Evolutionary conservation across 768 basidiomycete genomes (phyloP), one percentile per base, ranked within the genome.

Genomic region (Rhodotorula babjevae): DNA sequence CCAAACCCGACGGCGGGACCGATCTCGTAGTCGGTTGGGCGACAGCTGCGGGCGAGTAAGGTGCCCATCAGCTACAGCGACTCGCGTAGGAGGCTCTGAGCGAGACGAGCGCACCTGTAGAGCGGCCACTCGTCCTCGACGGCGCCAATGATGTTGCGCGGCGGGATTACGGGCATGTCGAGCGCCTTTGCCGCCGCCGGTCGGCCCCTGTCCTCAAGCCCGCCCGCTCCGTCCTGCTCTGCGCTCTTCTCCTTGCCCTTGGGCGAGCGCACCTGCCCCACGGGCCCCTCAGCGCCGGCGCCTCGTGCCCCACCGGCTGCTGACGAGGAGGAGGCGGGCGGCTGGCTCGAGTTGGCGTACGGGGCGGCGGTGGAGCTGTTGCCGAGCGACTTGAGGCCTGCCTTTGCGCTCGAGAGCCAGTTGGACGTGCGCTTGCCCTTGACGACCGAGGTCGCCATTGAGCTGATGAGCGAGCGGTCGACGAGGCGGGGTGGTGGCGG

Each of bases 1-100:
- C 94, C 94, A 77, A 90, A 93, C 2, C 74, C 74, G 47, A 75
- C 63, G 0, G 70, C 61, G 3, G 60, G 64, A 31, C 61, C 63
- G 33, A 75, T 75, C 27, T 57, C 61, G 57, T 75, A 75, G 58
- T 75, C 74, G 5, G 52, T 10, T 0, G 73, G 66, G 9, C 69
- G 69, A 29, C 73, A 74, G 8, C 68, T 74, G 44, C 25, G 36
- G 3, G 9, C 47, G 18, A 6, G 23, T 11, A 7, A 0, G 11
- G 10, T 3, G 6, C 14, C 18, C 2, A 19, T 44, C 25, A 52
- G 31, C 56, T 36, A 25, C 18, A 23, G 0, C n/a, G 29, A 1
- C 31, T 16, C 21, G 31, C 1, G 23, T 18, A 10, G 29, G 14
- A 5, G 2, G 50, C n/a, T 16, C 6, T 8, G 29, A 50, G 6